Base-by-base conservation (phyloP, 73 alveolate species). In the Tetrahymena elliotti region DNA sequence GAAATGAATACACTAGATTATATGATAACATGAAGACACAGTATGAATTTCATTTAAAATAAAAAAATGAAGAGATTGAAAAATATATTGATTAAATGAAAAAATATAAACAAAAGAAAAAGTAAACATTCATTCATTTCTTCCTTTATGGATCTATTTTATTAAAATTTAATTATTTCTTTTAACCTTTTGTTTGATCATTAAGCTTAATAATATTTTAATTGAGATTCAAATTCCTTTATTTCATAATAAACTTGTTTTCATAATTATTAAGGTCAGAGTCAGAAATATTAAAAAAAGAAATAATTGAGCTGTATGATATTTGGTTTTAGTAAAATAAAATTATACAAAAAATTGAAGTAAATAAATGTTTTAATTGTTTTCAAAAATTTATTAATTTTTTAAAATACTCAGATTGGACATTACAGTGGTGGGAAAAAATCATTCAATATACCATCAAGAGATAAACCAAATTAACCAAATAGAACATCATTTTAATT, bases 31-130 rank as follows among this genome's bases (percentile, higher is more conserved):
- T 94, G 40, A 94, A 94, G 92, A 39, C 38, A 24, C 40, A 94
- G 35, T 94, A 94, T 94, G 96, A 94, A 52, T 88, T 47, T 84
- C 39, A n/a, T 4, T 94, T 94, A 88, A 94, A 94, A 52, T 84
- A 83, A n/a, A 94, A 94, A 88, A 94, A 94, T 88, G 84, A 84
- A 36, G 96, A 94, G 84, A 94, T 94, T 11, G 96, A 94, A 15
- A 94, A 94, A n/a, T 94, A 84, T 88, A 24, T 94, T 4, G 82
- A 47, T 22, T 52, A 93, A 41, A 84, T 94, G 52, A 94, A 94
- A 52, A 35, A 94, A 9, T 94, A 94, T 52, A 88, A 94, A 84
- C 39, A 84, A 31, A 94, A 92, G 93, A 94, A 94, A 38, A 94
- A 94, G 96, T 94, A 94, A 35, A 0, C 6, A 68, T 11, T 53